These are phyloP conservation scores for Orbilia quercus DNA, from an alignment of 2,329 filamentous ascomycete genomes.

Conservation along the genomic window DNA sequence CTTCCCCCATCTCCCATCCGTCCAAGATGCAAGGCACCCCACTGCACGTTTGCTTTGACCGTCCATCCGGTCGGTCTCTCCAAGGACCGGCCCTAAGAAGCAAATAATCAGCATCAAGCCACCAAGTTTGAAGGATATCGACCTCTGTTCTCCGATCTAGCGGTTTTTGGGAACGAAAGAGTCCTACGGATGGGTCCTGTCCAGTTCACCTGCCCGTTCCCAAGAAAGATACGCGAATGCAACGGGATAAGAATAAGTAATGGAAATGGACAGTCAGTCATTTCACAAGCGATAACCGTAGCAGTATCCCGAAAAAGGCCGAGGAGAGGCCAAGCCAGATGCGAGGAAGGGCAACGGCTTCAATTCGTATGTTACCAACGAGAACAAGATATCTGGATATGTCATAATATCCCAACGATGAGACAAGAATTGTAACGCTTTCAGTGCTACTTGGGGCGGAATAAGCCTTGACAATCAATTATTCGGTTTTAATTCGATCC, in stretches of 20 bases:
- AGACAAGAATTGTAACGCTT: no score
- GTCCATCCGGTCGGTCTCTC: neutral
- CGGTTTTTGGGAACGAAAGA: constrained; percentile 27
- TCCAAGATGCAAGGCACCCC: constrained; percentile 13
- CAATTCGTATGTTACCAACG: neutral
- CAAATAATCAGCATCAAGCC: constrained; percentile 5
- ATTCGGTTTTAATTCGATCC: no score
- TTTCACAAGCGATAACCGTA: neutral
- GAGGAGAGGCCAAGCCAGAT: no score
- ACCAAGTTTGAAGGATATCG: neutral
- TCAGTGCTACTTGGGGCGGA: no score
- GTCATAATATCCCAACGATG: neutral
- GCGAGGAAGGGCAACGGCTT: constrained; percentile 39
- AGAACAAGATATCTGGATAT: neutral
- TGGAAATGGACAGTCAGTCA: no score
- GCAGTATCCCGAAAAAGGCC: constrained; percentile 45
- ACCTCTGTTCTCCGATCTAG: constrained; percentile 15
- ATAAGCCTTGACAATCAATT: no score
- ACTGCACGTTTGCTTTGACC: constrained; percentile 16
- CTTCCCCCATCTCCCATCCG: no score
- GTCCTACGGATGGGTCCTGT: neutral
- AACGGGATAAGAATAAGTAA: no score
- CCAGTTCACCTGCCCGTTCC: constrained; percentile 43
- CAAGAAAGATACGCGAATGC: constrained; percentile 47
- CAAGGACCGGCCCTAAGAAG: constrained; percentile 20